These are phyloP conservation scores for Blastocystis sp. DNA, from an alignment of 352 stramenopile genomes.

Conservation along the genomic window DNA sequence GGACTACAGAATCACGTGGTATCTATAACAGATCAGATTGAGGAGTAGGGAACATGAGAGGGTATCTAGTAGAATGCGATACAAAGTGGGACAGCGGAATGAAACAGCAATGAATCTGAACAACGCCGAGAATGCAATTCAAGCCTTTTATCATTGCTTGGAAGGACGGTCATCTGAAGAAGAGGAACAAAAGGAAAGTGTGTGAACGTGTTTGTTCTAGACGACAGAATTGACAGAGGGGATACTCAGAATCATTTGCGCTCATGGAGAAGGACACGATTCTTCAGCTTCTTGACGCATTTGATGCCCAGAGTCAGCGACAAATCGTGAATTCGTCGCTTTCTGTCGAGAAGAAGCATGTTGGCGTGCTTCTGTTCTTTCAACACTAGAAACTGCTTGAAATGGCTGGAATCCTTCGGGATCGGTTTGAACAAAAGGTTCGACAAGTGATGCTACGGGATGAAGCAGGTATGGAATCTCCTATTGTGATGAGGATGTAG, in stretches of 20 bases:
- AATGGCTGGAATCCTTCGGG: background rate
- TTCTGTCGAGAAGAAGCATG: background rate
- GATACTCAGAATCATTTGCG: background rate
- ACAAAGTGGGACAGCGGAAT: background rate
- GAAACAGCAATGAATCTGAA: background rate
- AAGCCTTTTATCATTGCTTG: constrained; percentile 33
- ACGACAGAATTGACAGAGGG: background rate
- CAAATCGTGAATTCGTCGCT: background rate
- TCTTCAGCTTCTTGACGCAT: background rate
- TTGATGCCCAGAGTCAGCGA: background rate
- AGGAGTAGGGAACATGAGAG: background rate
- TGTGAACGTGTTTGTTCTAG: background rate
- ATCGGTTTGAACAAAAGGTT: background rate
- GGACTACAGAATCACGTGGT: background rate
- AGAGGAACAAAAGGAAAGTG: background rate
- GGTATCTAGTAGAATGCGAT: background rate
- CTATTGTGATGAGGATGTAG: background rate
- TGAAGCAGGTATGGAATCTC: background rate
- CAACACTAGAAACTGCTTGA: background rate
- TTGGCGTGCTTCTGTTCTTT: background rate
- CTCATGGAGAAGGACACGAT: background rate
- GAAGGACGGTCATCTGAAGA: background rate
- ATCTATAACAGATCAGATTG: background rate
- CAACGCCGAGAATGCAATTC: constrained; percentile 25
- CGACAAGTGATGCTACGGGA: background rate